Conservation (phyloP, 768 basidiomycete genomes). For the Auriculariales sp. region DNA sequence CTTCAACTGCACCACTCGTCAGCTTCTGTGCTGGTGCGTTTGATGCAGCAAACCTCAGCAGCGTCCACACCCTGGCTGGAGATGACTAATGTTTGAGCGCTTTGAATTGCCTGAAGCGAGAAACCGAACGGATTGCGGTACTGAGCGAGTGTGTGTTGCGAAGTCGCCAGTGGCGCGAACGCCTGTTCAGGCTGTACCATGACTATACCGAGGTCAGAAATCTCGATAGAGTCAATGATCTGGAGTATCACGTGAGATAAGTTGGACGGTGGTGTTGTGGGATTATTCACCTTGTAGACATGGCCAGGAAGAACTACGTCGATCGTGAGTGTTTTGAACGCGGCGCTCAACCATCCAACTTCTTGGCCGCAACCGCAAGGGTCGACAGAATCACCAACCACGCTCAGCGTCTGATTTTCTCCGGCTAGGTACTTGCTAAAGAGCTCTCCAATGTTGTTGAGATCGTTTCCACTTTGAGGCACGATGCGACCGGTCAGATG, state of each 20-base stretch:
- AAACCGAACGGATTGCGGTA: slow-evolving; percentile 72
- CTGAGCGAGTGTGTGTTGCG: slow-evolving; percentile 35
- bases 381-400: slow-evolving; percentile 45
- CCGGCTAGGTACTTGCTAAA: slow-evolving; percentile 54
- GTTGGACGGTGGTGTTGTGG: not conserved
- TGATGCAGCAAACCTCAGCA: slow-evolving; percentile 29
- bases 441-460: slow-evolving; percentile 41
- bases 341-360: slow-evolving; percentile 52
- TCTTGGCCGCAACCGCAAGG: slow-evolving; percentile 35
- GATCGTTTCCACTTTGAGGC: slow-evolving; percentile 40
- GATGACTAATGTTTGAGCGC: slow-evolving; percentile 40
- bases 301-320: slow-evolving; percentile 48
- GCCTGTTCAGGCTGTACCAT: slow-evolving; percentile 37
- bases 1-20: slow-evolving; percentile 23
- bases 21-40: too few relatives aligned
- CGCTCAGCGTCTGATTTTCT: slow-evolving; percentile 44
- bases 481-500: slow-evolving; percentile 51
- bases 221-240: slow-evolving; percentile 48
- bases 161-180: slow-evolving; percentile 46
- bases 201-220: slow-evolving; percentile 40
- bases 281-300: slow-evolving; percentile 28
- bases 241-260: slow-evolving; percentile 10
- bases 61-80: slow-evolving; percentile 31
- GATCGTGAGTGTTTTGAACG: slow-evolving; percentile 52
- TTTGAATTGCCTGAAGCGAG: slow-evolving; percentile 45